These are phyloP conservation scores for Conoideocrella luteorostrata DNA, from an alignment of 2,329 filamentous ascomycete genomes.

Conservation along the genomic window DNA sequence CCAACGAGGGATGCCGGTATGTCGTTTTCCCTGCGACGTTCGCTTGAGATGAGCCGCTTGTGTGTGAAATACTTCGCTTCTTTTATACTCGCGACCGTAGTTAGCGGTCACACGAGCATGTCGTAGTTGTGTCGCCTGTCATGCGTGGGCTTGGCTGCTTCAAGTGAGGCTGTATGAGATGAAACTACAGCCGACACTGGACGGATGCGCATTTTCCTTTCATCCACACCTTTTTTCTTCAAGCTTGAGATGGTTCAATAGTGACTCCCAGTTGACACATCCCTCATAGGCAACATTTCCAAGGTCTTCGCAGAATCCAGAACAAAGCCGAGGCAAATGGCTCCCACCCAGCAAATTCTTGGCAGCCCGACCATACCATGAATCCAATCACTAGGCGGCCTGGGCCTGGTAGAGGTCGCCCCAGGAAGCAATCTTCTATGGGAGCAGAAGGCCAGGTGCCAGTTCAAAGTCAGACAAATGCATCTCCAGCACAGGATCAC, in stretches of 20 bases:
- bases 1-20: constrained; percentile 58
- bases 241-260: no score
- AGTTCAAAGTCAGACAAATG: no score
- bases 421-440: constrained; percentile 46
- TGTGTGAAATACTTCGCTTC: neutral
- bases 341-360: constrained; percentile 24
- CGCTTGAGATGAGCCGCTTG: neutral
- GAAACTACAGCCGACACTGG: no score
- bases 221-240: no score
- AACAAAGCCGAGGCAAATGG: constrained; percentile 43
- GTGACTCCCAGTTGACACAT: neutral
- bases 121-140: neutral
- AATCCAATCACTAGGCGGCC: constrained; percentile 57
- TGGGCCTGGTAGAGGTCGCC: constrained; percentile 50
- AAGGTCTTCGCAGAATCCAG: constrained; percentile 49
- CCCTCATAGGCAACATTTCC: constrained; percentile 51
- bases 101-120: neutral
- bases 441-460: no score
- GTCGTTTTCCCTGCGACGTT: constrained; percentile 20
- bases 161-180: neutral
- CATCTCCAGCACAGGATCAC: neutral
- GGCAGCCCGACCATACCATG: constrained; percentile 41
- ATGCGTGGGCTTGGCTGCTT: neutral
- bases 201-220: no score
- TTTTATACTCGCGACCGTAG: neutral